Percentiles rank a stretch among this genome's conserved stretches.
Conservation (phyloP, 345 rosid species). For the Triadica sebifera region DNA sequence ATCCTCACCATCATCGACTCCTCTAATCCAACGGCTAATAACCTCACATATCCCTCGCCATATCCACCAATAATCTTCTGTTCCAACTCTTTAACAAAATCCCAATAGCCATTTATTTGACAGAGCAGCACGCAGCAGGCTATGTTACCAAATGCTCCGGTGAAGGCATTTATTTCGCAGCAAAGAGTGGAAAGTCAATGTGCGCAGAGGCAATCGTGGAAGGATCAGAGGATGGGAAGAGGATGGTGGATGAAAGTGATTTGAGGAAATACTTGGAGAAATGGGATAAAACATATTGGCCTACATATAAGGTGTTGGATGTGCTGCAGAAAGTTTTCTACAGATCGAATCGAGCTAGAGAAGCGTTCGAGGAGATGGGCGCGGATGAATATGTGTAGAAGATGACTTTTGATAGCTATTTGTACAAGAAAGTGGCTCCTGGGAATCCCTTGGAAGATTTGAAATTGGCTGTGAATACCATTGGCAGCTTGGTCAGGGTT, state of each 20-base stretch:
- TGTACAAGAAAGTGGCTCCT: slow-evolving; percentile 78
- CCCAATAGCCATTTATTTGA: slow-evolving; percentile 22
- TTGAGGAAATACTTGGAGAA: slow-evolving; percentile 90
- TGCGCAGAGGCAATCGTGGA: slow-evolving; percentile 88
- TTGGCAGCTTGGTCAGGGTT: slow-evolving; percentile 93
- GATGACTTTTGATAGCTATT: slow-evolving; percentile 92
- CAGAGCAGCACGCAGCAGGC: slow-evolving; percentile 87
- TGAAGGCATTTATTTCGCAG: slow-evolving; percentile 90
- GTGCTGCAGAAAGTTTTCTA: slow-evolving; percentile 84
- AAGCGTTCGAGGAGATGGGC: slow-evolving; percentile 93
- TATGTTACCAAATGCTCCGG: slow-evolving; percentile 90
- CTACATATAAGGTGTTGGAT: slow-evolving; percentile 87
- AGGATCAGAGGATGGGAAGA: slow-evolving; percentile 77
- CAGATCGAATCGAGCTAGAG: slow-evolving; percentile 85
- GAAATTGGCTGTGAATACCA: slow-evolving; percentile 86
- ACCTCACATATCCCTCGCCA: slow-evolving; percentile 45
- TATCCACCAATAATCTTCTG: slow-evolving; percentile 40
- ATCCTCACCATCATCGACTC: slow-evolving; percentile 46
- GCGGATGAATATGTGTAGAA: slow-evolving; percentile 88
- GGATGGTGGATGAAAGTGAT: slow-evolving; percentile 83
- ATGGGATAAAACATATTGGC: slow-evolving; percentile 95
- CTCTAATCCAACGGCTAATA: slow-evolving; percentile 41
- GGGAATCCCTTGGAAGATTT: slow-evolving; percentile 84
- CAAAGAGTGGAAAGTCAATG: slow-evolving; percentile 94
- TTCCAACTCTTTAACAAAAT: neutral